phyloP scores from a whole-genome alignment of 1,284 basidiomycete species.

The Xerocomus minutiporus region DNA sequence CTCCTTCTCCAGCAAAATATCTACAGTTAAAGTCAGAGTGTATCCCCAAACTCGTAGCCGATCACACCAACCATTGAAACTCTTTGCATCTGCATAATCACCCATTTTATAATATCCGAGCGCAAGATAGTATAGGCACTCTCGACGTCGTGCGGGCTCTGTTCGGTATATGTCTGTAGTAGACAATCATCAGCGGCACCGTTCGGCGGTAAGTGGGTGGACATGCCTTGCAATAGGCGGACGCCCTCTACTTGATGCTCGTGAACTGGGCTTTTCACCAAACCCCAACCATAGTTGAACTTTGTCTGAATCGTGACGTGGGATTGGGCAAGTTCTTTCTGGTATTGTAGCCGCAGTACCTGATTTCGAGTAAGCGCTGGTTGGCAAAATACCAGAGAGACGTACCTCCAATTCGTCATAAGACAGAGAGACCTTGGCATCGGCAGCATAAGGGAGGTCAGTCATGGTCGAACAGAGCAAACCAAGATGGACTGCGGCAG shows the following conservation, averaged over 20 bases:
- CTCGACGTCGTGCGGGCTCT: constrained; percentile 83
- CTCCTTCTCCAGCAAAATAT: constrained; percentile 86
- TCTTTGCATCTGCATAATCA: constrained; percentile 90
- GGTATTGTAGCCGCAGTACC: constrained; percentile 84
- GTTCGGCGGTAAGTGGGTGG: background rate
- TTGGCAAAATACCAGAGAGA: background rate
- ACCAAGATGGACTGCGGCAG: constrained; percentile 11
- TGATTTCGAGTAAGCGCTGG: constrained; percentile 29
- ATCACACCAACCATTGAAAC: constrained; percentile 77
- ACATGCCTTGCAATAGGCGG: constrained; percentile 81
- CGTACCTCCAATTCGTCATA: constrained; percentile 86
- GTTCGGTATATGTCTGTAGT: constrained; percentile 79
- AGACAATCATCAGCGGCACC: constrained; percentile 5
- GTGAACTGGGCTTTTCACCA: constrained; percentile 82
- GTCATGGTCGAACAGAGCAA: constrained; percentile 47
- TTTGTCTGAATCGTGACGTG: constrained; percentile 95
- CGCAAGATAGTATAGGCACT: constrained; percentile 96
- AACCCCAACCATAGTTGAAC: constrained; percentile 97
- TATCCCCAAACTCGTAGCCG: background rate
- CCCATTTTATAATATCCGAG: constrained; percentile 97
- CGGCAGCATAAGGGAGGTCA: constrained; percentile 94
- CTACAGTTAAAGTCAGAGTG: constrained; percentile 39
- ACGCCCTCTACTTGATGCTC: constrained; percentile 91
- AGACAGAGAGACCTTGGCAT: constrained; percentile 84
- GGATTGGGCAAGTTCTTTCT: constrained; percentile 78